Percentiles rank a stretch among this genome's conserved stretches.
These are phyloP conservation scores for Penicillium sp. DNA, from an alignment of 2,329 filamentous ascomycete species.

Conservation along the genomic window DNA sequence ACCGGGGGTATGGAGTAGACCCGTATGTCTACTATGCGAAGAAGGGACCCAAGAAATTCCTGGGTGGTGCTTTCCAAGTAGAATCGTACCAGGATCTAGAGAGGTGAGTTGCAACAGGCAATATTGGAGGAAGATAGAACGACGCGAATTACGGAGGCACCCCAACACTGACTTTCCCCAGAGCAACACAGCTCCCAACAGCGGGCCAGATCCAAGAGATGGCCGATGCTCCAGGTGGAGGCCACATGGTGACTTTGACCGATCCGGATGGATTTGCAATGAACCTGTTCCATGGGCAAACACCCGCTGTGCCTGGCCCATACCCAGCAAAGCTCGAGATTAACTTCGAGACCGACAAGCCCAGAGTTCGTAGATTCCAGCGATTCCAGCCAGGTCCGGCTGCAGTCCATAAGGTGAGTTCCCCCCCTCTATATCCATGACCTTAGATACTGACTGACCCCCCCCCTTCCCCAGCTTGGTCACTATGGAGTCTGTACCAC, in stretches of 20 bases:
- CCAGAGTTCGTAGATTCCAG: slow-evolving; percentile 29
- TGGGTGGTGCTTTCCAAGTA: slow-evolving; percentile 47
- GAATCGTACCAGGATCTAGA: slow-evolving; percentile 45
- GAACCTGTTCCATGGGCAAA: slow-evolving; percentile 43
- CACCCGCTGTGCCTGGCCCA: slow-evolving; percentile 16
- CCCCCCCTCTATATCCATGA: not conserved
- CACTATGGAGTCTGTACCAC: slow-evolving; percentile 30
- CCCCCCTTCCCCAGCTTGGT: slow-evolving; percentile 27
- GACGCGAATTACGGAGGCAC: not conserved
- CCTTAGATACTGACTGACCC: not conserved
- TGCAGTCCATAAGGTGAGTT: slow-evolving; percentile 31
- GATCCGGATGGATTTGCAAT: slow-evolving; percentile 44
- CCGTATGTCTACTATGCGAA: slow-evolving; percentile 46
- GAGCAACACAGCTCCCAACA: slow-evolving; percentile 24
- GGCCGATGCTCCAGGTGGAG: slow-evolving; percentile 41
- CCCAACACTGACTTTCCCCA: not conserved
- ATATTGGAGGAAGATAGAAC: not conserved
- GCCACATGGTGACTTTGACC: slow-evolving; percentile 35
- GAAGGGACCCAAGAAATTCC: slow-evolving; percentile 41
- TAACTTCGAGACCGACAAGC: slow-evolving; percentile 31
- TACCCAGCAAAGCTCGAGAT: slow-evolving; percentile 22
- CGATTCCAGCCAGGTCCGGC: slow-evolving; percentile 32
- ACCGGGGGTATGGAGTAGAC: slow-evolving; percentile 45
- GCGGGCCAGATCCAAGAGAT: slow-evolving; percentile 34
- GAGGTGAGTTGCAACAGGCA: slow-evolving; percentile 26